A percentile compares a stretch with the other conserved stretches of the same genome.
These are phyloP conservation scores for Pestalotiopsis fici DNA, from an alignment of 2,329 filamentous ascomycete species.

Conservation along the genomic window DNA sequence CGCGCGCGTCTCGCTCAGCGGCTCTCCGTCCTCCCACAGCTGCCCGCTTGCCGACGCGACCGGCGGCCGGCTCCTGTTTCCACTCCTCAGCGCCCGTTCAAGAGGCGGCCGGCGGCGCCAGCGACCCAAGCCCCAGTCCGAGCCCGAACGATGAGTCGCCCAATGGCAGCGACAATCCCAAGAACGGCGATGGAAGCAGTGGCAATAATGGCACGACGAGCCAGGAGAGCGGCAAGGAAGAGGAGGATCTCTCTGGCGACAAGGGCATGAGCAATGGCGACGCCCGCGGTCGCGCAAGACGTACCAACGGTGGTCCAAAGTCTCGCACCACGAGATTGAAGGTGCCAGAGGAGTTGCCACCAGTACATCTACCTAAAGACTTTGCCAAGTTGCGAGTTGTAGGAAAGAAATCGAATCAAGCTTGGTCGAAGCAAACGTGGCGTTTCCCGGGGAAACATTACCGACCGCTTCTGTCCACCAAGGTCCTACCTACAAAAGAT, in stretches of 20 bases:
- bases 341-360: conserved; percentile 46
- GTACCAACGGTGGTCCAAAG: conserved; percentile 17
- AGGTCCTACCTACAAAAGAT: too few species aligned
- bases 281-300: conserved; percentile 23
- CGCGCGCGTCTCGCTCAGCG: conserved; percentile 29
- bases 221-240: conserved; percentile 14
- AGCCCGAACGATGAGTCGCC: conserved; percentile 13
- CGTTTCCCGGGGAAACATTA: too few species aligned
- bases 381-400: conserved; percentile 57
- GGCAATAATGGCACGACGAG: conserved; percentile 1
- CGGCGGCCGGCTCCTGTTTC: conserved; percentile 18
- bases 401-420: conserved; percentile 16
- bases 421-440: too few species aligned
- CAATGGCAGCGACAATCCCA: conserved; percentile 22
- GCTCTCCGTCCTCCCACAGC: conserved; percentile 20
- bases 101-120: conserved; percentile 12
- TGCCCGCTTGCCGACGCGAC: conserved; percentile 12
- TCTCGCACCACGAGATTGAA: conserved; percentile 22
- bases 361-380: conserved; percentile 54
- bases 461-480: too few species aligned
- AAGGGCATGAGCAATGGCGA: conserved; percentile 18
- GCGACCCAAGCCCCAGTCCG: conserved; percentile 11
- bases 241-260: conserved; percentile 24
- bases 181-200: background rate
- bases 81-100: conserved; percentile 20